Base-by-base conservation (phyloP, 208 protist species). In the Tritrichomonas musculus region DNA sequence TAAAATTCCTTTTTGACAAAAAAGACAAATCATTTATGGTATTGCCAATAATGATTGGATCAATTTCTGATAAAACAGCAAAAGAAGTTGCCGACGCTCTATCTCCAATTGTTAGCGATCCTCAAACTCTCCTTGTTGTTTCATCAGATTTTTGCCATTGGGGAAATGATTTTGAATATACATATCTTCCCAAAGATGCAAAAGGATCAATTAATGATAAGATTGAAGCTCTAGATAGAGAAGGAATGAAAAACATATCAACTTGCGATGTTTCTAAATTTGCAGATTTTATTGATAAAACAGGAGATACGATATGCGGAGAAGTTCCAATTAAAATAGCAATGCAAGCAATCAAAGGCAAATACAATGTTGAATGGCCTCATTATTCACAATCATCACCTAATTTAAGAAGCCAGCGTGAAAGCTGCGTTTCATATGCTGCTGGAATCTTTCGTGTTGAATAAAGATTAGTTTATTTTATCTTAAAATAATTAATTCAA, bases 61-160 rank as follows among this genome's bases (percentile, higher is more conserved):
- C 3, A 0, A 30, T 92, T 5, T 47, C 20, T 27, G 25, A 64
- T 39, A 22, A 41, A 44, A 9, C 13, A 3, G 4, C 17, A 14
- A 20, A 64, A 25, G 4, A 66, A 27, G 49, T 92, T 57, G 82
- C 49, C 22, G 53, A 57, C 2, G 82, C 36, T 69, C n/a, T 92
- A 30, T 17, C 47, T 3, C 49, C 49, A 66, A 69, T 69, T 66
- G 13, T 92, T 41, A 39, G 9, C 9, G 50, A 92, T 66, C 53
- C 49, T 47, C 11, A 66, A 11, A 92, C 82, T 2, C 36, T 92
- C 0, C 41, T 92, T 66, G 82, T 92, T 66, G 33, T 92, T 47
- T 92, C 82, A 39, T 92, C 82, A 30, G 82, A 92, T 39, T 92
- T 92, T 41, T 92, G 82, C 27, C 82, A 92, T 47, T 92, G 82